Conservation (phyloP, 2,329 filamentous ascomycete genomes). For the Dryadomyces quercivorus region DNA sequence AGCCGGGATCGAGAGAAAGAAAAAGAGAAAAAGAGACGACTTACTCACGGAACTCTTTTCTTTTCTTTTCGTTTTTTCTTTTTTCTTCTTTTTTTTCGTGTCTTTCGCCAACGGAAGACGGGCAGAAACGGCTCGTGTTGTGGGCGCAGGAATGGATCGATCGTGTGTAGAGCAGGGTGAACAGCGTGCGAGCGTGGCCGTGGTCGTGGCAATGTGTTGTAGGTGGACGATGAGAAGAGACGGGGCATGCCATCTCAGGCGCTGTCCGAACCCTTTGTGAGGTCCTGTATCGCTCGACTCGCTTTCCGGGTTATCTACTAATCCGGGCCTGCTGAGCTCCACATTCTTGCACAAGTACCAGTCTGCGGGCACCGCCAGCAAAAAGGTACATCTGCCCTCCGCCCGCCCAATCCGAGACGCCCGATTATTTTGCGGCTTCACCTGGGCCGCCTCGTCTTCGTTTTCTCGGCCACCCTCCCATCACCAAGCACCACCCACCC, state of each 20-base stretch:
- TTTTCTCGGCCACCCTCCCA: neutral
- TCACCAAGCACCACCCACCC: neutral
- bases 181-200: neutral
- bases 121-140: neutral
- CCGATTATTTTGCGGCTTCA: conserved; percentile 6
- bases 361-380: neutral
- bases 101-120: neutral
- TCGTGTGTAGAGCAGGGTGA: neutral
- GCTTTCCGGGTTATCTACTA: neutral
- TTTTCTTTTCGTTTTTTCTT: neutral
- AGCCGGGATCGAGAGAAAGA: neutral
- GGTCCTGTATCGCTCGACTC: no score
- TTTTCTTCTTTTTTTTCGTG: no score
- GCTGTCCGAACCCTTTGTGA: neutral
- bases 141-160: neutral
- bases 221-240: neutral
- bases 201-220: neutral
- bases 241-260: neutral
- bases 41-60: neutral
- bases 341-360: neutral
- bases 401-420: conserved; percentile 11
- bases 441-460: neutral
- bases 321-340: neutral
- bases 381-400: neutral
- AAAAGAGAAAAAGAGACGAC: neutral